Evolutionary conservation across 345 rosid species (phyloP), one percentile per base, ranked within the genome.

Genomic region (Dimocarpus longan): DNA sequence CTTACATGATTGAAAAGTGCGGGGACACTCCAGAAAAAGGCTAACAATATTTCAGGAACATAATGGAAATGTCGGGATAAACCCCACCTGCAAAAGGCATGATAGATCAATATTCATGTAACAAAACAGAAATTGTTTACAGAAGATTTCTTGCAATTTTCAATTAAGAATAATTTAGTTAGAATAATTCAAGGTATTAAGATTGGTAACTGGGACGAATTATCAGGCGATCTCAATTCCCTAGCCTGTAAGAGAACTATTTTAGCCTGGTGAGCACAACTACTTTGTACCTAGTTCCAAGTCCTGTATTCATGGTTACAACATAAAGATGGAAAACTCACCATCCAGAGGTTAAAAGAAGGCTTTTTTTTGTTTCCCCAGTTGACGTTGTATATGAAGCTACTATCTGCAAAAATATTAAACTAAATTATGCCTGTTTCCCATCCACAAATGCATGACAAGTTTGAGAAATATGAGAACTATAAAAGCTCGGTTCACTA

Each of bases 281-380:
- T 71, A 24, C 50, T 59, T 22, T 5, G 43, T 7, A 64, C 9
- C n/a, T 28, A 21, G 63, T 67, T 67, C 63, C 24, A 28, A 28
- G 73, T 6, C 52, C n/a, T 39, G 32, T 16, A 68, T 56, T 71
- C 39, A 37, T 26, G 8, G 22, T 60, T 69, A 66, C 40, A 57
- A 74, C 19, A n/a, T 11, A 66, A 62, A 54, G 18, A 68, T 67
- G 52, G 66, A 68, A 64, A 67, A 79, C 93, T 86, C 74, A 90
- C 99, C 99, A 97, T 85, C 98, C 98, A 37, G 99, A 94, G 50
- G 98, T 93, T 82, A 94, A 83, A 81, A 94, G 99, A 84, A 92
- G 91, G 87, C 98, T 97, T 13, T 87, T 87, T 87, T 97, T 97
- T 67, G 95, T 88, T 84, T 92, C 97, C 78, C 97, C 93, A 10